phyloP scores from a whole-genome alignment of 2,329 filamentous ascomycete genomes.

The Cordyceps javanica region DNA sequence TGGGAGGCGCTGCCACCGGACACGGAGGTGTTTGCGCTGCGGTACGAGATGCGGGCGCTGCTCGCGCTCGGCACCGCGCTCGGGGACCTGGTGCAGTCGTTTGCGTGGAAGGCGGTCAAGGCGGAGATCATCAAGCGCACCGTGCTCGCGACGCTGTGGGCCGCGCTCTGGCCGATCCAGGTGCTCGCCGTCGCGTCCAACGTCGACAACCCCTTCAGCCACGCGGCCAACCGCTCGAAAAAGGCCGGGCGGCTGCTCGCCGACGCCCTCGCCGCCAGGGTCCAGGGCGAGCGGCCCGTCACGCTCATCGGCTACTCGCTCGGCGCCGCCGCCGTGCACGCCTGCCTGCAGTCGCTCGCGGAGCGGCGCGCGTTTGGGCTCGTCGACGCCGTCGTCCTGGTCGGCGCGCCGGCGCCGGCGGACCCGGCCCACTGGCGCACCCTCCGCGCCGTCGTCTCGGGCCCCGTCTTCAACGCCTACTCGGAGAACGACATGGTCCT shows the following conservation, averaged over 20 bases:
- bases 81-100: slow-evolving; percentile 62
- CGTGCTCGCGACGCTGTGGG: slow-evolving; percentile 60
- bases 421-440: slow-evolving; percentile 66
- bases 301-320: slow-evolving; percentile 77
- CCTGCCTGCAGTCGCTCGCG: slow-evolving; percentile 70
- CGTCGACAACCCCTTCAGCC: slow-evolving; percentile 76
- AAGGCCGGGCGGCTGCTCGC: slow-evolving; percentile 76
- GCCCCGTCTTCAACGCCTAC: slow-evolving; percentile 81
- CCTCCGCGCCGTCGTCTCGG: slow-evolving; percentile 71
- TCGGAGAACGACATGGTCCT: slow-evolving; percentile 84
- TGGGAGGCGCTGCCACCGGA: slow-evolving; percentile 69
- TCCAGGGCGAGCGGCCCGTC: slow-evolving; percentile 75
- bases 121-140: slow-evolving; percentile 68
- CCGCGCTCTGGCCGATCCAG: slow-evolving; percentile 64
- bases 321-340: slow-evolving; percentile 75
- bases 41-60: slow-evolving; percentile 75
- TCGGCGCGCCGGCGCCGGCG: slow-evolving; percentile 74
- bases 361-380: slow-evolving; percentile 76
- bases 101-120: slow-evolving; percentile 70
- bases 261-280: slow-evolving; percentile 73
- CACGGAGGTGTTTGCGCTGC: slow-evolving; percentile 75
- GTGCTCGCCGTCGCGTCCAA: slow-evolving; percentile 60
- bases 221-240: slow-evolving; percentile 69
- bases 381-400: slow-evolving; percentile 74
- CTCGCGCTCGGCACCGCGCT: slow-evolving; percentile 71